phyloP scores from a whole-genome alignment of 805 yeast genomes.

The Yamadazyma ubonensis region DNA sequence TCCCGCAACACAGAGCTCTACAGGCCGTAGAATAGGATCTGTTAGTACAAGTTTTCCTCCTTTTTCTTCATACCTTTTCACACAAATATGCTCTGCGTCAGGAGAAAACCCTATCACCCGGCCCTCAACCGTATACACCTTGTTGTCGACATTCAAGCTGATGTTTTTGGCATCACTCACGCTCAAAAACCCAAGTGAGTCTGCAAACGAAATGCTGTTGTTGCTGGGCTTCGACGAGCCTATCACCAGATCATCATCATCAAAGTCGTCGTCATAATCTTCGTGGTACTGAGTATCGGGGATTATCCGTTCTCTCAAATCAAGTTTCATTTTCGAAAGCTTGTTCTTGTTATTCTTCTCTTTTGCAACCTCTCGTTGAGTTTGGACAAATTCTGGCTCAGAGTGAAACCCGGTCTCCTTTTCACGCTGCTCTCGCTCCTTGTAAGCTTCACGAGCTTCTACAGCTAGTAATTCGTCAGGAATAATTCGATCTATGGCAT shows the following conservation, averaged over 20 bases:
- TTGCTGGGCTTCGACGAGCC: slow-evolving; percentile 2
- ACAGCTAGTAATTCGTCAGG: too few species aligned
- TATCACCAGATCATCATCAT: slow-evolving; percentile 3
- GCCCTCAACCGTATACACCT: slow-evolving; percentile 20
- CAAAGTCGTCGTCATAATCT: slow-evolving; percentile 4
- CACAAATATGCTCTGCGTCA: slow-evolving; percentile 23
- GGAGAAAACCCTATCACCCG: slow-evolving; percentile 27
- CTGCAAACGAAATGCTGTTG: slow-evolving; percentile 7
- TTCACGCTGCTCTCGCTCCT: too few species aligned
- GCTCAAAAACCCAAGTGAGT: not conserved
- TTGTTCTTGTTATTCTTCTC: slow-evolving; percentile 4
- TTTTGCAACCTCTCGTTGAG: too few species aligned
- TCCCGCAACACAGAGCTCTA: slow-evolving; percentile 27
- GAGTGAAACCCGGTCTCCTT: too few species aligned
- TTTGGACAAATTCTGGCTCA: too few species aligned
- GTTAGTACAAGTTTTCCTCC: slow-evolving; percentile 9
- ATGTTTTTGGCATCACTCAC: slow-evolving; percentile 3
- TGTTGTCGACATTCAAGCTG: slow-evolving; percentile 9
- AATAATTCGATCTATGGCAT: too few species aligned
- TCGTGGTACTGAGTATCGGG: slow-evolving; percentile 10
- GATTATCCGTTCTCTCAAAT: slow-evolving; percentile 6
- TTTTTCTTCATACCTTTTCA: slow-evolving; percentile 23
- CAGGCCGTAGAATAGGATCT: slow-evolving; percentile 22
- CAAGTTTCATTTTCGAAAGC: not conserved
- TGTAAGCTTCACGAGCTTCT: too few species aligned